Conservation (phyloP, 192 early-diverging fungal species). For the Coemansia sp. region DNA sequence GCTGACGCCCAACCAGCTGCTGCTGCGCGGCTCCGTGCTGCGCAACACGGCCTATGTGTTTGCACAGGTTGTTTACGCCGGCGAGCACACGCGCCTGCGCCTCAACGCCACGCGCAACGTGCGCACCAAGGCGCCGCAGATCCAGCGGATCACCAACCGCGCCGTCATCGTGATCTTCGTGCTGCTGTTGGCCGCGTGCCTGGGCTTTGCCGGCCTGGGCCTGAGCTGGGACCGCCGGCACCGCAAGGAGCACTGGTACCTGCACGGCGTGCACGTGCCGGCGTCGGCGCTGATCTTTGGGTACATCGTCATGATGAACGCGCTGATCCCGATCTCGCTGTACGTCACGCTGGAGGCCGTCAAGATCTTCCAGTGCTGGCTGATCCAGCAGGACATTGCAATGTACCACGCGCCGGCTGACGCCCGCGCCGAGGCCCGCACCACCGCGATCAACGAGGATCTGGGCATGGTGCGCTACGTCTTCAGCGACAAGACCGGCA, state of each 20-base stretch:
- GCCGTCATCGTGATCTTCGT: constrained; percentile 68
- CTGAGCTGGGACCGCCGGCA: constrained; percentile 45
- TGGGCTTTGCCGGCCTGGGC: constrained; percentile 52
- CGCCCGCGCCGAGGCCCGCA: constrained; percentile 70
- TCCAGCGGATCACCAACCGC: constrained; percentile 74
- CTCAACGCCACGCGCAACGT: constrained; percentile 68
- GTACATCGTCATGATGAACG: constrained; percentile 77
- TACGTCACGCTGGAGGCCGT: constrained; percentile 84
- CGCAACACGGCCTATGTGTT: constrained; percentile 77
- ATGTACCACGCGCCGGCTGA: constrained; percentile 74
- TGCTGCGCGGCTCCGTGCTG: constrained; percentile 80
- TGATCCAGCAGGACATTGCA: constrained; percentile 71
- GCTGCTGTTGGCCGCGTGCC: constrained; percentile 56
- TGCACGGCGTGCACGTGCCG: constrained; percentile 23
- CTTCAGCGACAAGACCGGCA: constrained; percentile 90
- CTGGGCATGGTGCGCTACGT: constrained; percentile 82
- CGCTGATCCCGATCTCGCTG: constrained; percentile 83
- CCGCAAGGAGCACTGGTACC: constrained; percentile 52
- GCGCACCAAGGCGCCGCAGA: constrained; percentile 67
- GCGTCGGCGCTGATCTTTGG: constrained; percentile 53
- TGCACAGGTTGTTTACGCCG: constrained; percentile 71
- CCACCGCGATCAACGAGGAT: constrained; percentile 82
- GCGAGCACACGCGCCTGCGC: constrained; percentile 65
- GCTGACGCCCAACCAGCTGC: constrained; percentile 72
- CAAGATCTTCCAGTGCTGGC: constrained; percentile 65